These are phyloP conservation scores for Aspergillus aculeatus DNA, from an alignment of 2,329 filamentous ascomycete species.

Conservation along the genomic window DNA sequence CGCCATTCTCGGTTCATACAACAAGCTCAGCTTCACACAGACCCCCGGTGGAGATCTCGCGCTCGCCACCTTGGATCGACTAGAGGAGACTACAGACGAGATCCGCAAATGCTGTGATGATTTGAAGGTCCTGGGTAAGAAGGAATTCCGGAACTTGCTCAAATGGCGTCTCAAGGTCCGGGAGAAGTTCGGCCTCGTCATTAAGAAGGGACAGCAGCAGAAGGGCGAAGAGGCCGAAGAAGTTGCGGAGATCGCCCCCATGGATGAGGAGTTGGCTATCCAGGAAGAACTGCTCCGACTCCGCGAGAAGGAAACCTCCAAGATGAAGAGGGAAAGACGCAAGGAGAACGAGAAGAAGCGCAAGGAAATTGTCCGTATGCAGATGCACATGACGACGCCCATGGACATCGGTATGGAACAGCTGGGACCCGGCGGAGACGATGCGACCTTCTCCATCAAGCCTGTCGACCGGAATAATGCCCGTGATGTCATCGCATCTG, in stretches of 20 bases:
- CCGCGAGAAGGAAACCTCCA: slow-evolving; percentile 72
- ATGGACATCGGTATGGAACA: slow-evolving; percentile 96
- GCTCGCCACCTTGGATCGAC: slow-evolving; percentile 76
- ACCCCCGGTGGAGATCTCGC: slow-evolving; percentile 80
- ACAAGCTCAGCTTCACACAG: slow-evolving; percentile 80
- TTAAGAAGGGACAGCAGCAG: slow-evolving; percentile 63
- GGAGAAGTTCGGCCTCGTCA: slow-evolving; percentile 82
- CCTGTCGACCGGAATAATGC: slow-evolving; percentile 73
- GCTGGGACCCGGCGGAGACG: slow-evolving; percentile 71
- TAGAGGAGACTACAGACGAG: slow-evolving; percentile 83
- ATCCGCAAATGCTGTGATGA: slow-evolving; percentile 76
- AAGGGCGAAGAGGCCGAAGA: slow-evolving; percentile 62
- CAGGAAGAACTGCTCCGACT: slow-evolving; percentile 83
- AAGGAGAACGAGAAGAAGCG: slow-evolving; percentile 92
- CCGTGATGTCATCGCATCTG: slow-evolving; percentile 67
- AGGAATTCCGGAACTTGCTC: slow-evolving; percentile 87
- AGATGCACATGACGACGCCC: slow-evolving; percentile 93
- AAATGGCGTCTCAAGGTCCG: slow-evolving; percentile 87
- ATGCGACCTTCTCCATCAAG: slow-evolving; percentile 84
- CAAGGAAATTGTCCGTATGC: slow-evolving; percentile 92
- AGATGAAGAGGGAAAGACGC: slow-evolving; percentile 79
- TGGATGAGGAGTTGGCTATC: slow-evolving; percentile 92
- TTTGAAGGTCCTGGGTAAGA: slow-evolving; percentile 85
- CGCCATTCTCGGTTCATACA: slow-evolving; percentile 80
- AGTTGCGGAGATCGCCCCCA: slow-evolving; percentile 76